Evolutionary conservation across 2,329 filamentous ascomycete species (phyloP), one percentile per base, ranked within the genome.

Genomic region (Epichloe baconii): DNA sequence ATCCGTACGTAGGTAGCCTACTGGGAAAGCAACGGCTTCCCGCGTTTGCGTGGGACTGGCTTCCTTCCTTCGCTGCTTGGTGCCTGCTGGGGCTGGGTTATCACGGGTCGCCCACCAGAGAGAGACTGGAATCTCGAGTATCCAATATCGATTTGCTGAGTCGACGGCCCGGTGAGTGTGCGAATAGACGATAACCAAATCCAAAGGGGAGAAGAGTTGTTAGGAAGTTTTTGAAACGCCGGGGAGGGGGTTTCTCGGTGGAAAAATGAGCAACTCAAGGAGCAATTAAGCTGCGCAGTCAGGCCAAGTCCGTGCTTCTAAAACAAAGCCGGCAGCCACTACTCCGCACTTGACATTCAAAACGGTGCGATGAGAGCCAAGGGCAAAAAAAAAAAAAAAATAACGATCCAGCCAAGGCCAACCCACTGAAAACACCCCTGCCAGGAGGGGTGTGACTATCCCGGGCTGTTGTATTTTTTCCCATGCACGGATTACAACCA

Each of bases 291-390:
- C 45, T 35, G 26, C 35, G 44, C 31, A 41, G 19, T 23, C 36
- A 12, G 52, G n/a, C 15, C 36, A 42, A 42, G 38, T 50, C 43
- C 15, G 38, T 42, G 51, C 48, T 48, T 53, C 52, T 52, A 49
- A 21, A 21, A 46, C 41, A 51, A 46, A 51, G 48, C 44, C 34
- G 41, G 35, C 44, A 15, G 44, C 31, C 38, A 44, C 48, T 48
- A 36, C 40, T 14, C 36, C 21, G 15, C 26, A 50, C 35, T 44
- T 41, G 26, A 31, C 26, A 31, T 4, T 4, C 26, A 31, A 31
- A 51, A 44, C 38, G 40, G 40, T 47, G 51, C 48, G 44, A 45
- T 47, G 48, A 44, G 45, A 36, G 42, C 48, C 48, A 51, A 44
- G 23, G 48, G 19, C 19, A 19, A 21, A 21, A 3, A 23, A 48